Evolutionary conservation across 164 flowering plant genomes (phyloP).

Genomic region (Liriodendron chinense): DNA sequence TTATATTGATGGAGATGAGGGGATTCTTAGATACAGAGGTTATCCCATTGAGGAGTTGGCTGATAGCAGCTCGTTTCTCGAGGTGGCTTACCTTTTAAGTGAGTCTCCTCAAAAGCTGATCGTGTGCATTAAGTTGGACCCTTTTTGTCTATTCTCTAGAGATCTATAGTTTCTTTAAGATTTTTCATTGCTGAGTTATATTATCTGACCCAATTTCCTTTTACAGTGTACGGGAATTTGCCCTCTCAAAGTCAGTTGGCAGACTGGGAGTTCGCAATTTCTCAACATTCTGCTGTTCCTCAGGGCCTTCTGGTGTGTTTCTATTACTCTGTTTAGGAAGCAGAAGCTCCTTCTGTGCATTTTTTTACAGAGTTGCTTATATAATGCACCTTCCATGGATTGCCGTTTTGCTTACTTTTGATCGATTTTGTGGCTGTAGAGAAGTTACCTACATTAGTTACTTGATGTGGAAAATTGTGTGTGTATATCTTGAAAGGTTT

Average conservation of each 20-base stretch:
- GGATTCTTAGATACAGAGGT: slow-evolving; percentile 93
- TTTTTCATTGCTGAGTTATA: background rate
- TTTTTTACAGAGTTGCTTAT: background rate
- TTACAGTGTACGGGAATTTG: slow-evolving; percentile 84
- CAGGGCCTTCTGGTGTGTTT: slow-evolving; percentile 79
- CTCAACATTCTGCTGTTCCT: slow-evolving; percentile 98
- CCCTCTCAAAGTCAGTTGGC: slow-evolving; percentile 81
- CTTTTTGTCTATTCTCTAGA: background rate
- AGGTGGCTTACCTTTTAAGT: slow-evolving; percentile 91
- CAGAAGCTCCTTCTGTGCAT: background rate
- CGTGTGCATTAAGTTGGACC: background rate
- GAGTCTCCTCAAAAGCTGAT: slow-evolving; percentile 25
- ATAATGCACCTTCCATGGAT: background rate
- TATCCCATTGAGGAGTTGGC: slow-evolving; percentile 98
- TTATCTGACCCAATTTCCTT: background rate
- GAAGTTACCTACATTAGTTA: background rate
- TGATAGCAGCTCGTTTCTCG: slow-evolving; percentile 79
- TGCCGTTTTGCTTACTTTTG: background rate
- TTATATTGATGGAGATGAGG: slow-evolving; percentile 98
- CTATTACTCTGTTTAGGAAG: background rate
- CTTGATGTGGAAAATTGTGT: background rate
- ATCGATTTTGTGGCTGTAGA: background rate
- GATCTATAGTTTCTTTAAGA: background rate
- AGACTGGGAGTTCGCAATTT: slow-evolving; percentile 93
- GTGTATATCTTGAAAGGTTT: too few species aligned